A percentile compares a stretch with the other conserved stretches of the same genome.
Evolutionary conservation across 768 basidiomycete genomes (phyloP).

Genomic region (Leccinum disarticulatum): DNA sequence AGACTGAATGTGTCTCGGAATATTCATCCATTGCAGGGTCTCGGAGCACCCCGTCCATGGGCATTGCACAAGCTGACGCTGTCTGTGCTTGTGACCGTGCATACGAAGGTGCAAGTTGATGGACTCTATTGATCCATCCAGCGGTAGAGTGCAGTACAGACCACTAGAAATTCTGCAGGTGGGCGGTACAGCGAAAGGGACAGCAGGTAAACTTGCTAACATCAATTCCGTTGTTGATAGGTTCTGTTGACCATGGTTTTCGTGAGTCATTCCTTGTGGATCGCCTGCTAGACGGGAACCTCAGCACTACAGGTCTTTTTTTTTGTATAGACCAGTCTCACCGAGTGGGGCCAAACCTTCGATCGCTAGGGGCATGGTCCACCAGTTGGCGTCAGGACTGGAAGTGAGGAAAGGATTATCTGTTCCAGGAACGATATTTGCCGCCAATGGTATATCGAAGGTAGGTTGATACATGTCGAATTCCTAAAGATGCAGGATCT

Average conservation of each 20-base stretch:
- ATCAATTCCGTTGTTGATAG: not conserved
- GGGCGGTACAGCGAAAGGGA: not conserved
- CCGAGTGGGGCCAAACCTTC: not conserved
- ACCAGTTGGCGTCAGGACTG: not conserved
- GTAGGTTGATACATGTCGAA: conserved; percentile 5
- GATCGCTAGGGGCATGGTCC: not conserved
- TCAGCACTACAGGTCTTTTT: not conserved
- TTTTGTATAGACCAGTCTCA: not conserved
- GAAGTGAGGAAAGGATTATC: not conserved
- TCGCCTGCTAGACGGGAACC: conserved; percentile 1
- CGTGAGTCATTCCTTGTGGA: not conserved
- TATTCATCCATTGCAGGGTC: conserved; percentile 3
- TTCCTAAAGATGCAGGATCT: not conserved
- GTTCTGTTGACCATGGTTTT: not conserved
- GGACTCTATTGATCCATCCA: not conserved
- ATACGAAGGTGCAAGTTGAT: conserved; percentile 12
- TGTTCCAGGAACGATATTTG: not conserved
- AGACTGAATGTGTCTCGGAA: conserved; percentile 9
- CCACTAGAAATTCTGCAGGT: conserved; percentile 3
- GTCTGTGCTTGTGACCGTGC: conserved; percentile 11
- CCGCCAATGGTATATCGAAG: not conserved
- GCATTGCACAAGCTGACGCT: not conserved
- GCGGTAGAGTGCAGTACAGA: not conserved
- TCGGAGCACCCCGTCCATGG: conserved; percentile 12
- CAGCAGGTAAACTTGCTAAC: not conserved